Evolutionary conservation across 352 stramenopile genomes (phyloP), one percentile per base, ranked within the genome.

Genomic region (Albugo laibachii): DNA sequence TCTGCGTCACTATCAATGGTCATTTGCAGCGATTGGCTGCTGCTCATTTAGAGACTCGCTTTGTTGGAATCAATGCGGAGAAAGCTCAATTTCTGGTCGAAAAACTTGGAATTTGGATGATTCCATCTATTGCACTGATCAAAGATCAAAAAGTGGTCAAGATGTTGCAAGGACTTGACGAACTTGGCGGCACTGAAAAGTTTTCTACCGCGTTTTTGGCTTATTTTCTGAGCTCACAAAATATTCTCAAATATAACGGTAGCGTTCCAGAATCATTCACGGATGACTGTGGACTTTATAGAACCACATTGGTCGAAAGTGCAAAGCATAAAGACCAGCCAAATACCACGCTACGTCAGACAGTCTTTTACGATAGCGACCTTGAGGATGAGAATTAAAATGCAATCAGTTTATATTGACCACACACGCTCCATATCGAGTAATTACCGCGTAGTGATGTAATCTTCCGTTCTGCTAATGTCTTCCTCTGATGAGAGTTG

Each of bases 231-330:
- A 69, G 77, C 14, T 59, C 70, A 21, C 82, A 98, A 35, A 87
- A 95, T 37, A 93, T 98, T 46, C 84, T 97, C 63, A 97, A 95
- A 56, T 94, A 88, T 45, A 97, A 97, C 57, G 97, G 97, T 39
- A 51, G 62, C 1, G 67, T 81, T 43, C 80, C 80, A 0, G 80
- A 86, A 43, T 61, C 44, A 12, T 47, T 72, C 1, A 35, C 56
- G 27, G 78, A 91, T 49, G 60, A 78, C n/a, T 88, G 80, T 41
- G 66, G 72, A 2, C 66, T 67, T 3, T 31, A 31, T 31, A 31
- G 8, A 59, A 56, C 0, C 82, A 87, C 50, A 54, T 52, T 55
- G 66, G 19, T 61, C 77, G 44, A 58, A 83, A 45, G 54, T 66
- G 46, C 59, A 74, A 40, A 84, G 70, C 51, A 48, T 37, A 16